Conservation (phyloP, 2,329 filamentous ascomycete genomes). For the Aureobasidium pullulans region DNA sequence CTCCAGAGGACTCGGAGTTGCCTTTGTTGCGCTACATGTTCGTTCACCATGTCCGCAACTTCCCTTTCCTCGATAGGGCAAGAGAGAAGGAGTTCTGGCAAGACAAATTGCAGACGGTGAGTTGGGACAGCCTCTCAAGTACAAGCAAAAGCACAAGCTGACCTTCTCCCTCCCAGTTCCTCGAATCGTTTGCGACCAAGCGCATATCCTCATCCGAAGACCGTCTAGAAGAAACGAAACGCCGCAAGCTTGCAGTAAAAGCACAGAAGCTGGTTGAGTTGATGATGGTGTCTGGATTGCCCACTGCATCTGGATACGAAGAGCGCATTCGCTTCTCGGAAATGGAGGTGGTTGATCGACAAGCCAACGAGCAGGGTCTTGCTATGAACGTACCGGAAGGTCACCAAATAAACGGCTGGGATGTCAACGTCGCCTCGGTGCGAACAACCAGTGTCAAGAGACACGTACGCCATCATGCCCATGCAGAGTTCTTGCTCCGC, state of each 20-base stretch:
- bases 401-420: slow-evolving; percentile 90
- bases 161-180: slow-evolving; percentile 53
- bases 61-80: slow-evolving; percentile 93
- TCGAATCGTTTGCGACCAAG: slow-evolving; percentile 95
- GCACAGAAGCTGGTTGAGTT: slow-evolving; percentile 92
- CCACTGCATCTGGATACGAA: slow-evolving; percentile 93
- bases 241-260: slow-evolving; percentile 84
- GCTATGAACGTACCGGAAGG: slow-evolving; percentile 83
- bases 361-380: slow-evolving; percentile 84
- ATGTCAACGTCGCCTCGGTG: slow-evolving; percentile 89
- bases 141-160: not conserved
- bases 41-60: slow-evolving; percentile 94
- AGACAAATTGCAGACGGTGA: slow-evolving; percentile 86
- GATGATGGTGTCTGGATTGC: slow-evolving; percentile 98
- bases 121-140: slow-evolving; percentile 32
- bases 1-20: slow-evolving; percentile 86
- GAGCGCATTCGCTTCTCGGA: slow-evolving; percentile 95
- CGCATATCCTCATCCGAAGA: slow-evolving; percentile 97
- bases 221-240: slow-evolving; percentile 89
- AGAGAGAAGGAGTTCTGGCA: slow-evolving; percentile 99
- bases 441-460: slow-evolving; percentile 73
- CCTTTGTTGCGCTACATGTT: slow-evolving; percentile 95
- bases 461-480: slow-evolving; percentile 81
- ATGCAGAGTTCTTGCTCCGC: slow-evolving; percentile 89
- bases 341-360: slow-evolving; percentile 90